Conservation (phyloP, 2,329 filamentous ascomycete species). For the Cladosporium cucumerinum region DNA sequence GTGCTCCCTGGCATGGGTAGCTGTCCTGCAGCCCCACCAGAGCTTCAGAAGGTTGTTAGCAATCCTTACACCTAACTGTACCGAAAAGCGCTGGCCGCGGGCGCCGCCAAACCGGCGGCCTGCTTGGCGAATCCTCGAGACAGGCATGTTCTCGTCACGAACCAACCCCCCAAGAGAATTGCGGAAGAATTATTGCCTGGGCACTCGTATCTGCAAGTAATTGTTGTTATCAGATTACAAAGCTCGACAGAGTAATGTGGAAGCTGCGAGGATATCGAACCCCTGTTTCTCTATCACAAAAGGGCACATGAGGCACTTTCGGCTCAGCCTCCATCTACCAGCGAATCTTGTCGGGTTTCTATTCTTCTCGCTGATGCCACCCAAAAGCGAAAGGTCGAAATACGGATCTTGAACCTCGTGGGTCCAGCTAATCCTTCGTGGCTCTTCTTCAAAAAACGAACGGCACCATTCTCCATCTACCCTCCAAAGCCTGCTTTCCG, state of each 20-base stretch:
- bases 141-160: neutral
- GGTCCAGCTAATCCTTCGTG: neutral
- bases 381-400: neutral
- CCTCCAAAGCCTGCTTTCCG: conserved; percentile 59
- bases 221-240: neutral
- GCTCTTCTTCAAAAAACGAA: conserved; percentile 41
- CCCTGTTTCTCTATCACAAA: neutral
- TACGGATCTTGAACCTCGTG: neutral
- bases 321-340: neutral
- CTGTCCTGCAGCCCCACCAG: neutral
- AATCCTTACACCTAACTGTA: neutral
- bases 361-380: neutral
- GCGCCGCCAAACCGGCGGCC: neutral
- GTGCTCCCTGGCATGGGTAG: neutral
- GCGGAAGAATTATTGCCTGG: neutral
- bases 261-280: neutral
- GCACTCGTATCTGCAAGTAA: neutral
- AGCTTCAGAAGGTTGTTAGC: neutral
- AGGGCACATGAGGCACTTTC: neutral
- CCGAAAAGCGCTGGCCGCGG: neutral
- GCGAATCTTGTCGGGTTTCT: neutral
- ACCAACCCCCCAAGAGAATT: neutral
- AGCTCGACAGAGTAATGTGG: neutral
- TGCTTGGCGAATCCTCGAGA: neutral
- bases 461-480: conserved; percentile 75